Percentiles rank a stretch among this genome's conserved stretches.
Evolutionary conservation across 1,139 yeast genomes (phyloP).

Genomic region (Suzukiozyma palmioleophila): DNA sequence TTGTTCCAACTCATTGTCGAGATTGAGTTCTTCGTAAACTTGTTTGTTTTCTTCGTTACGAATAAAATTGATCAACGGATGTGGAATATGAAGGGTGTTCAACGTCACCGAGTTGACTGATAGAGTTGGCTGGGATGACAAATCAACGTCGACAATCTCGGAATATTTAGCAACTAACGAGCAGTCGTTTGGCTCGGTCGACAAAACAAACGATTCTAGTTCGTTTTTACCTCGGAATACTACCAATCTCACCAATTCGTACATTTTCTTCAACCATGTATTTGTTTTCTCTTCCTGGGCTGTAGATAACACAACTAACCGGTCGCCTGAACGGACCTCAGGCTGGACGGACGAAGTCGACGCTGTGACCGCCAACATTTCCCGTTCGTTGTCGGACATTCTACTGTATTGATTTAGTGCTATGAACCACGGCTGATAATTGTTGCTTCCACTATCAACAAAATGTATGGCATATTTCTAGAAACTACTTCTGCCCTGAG

Average conservation of each 20-base stretch:
- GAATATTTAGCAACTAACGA: conserved; percentile 49
- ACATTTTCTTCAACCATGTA: conserved; percentile 19
- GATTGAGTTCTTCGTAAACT: conserved; percentile 15
- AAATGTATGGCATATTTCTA: too few relatives aligned
- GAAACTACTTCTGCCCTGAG: too few relatives aligned
- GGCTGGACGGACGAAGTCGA: conserved; percentile 7
- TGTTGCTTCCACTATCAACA: too few relatives aligned
- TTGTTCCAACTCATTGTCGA: conserved; percentile 28
- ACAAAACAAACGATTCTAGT: conserved; percentile 39
- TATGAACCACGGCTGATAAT: too few relatives aligned
- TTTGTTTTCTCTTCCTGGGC: conserved; percentile 16
- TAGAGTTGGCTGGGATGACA: conserved; percentile 15
- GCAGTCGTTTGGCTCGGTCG: conserved; percentile 51
- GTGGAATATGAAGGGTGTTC: conserved; percentile 46
- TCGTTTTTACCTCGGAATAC: conserved; percentile 21
- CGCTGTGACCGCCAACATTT: conserved; percentile 12
- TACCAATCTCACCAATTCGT: conserved; percentile 23
- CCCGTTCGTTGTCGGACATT: conserved; percentile 12
- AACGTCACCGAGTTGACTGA: conserved; percentile 35
- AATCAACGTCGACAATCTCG: conserved; percentile 31
- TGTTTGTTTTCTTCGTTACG: conserved; percentile 30
- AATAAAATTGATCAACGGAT: conserved; percentile 48
- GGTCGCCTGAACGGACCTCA: conserved; percentile 6
- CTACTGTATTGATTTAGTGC: neutral
- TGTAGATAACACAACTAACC: conserved; percentile 7